Conservation (phyloP, 768 basidiomycete genomes). For the Terana coerulea region DNA sequence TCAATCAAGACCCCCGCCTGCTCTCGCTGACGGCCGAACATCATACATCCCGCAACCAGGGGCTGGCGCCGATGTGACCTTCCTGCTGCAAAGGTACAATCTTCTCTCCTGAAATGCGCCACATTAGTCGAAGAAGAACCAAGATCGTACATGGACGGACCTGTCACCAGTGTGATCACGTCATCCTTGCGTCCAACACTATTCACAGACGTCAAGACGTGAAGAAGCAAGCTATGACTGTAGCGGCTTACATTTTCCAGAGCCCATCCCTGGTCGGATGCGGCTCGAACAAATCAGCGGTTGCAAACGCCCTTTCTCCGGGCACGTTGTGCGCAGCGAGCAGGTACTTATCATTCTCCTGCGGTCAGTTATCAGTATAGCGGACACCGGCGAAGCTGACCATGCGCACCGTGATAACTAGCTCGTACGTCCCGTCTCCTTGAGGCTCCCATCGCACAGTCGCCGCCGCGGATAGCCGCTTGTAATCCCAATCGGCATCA, state of each 20-base stretch:
- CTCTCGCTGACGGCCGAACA: constrained; percentile 38
- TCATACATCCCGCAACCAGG: constrained; percentile 28
- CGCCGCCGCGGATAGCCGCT: constrained; percentile 14
- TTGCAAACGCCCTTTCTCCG: constrained; percentile 15
- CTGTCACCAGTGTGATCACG: constrained; percentile 31
- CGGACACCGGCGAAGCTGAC: neutral
- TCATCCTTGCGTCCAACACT: constrained; percentile 36
- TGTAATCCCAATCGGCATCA: constrained; percentile 27
- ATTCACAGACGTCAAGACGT: constrained; percentile 8
- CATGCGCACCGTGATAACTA: constrained; percentile 33
- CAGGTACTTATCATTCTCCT: constrained; percentile 4
- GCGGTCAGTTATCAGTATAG: neutral
- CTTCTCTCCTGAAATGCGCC: constrained; percentile 30
- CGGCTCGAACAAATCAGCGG: constrained; percentile 15
- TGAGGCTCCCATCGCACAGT: constrained; percentile 35
- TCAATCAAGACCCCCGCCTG: constrained; percentile 37
- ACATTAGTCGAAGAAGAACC: neutral
- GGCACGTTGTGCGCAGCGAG: constrained; percentile 7
- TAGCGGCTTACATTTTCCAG: constrained; percentile 29
- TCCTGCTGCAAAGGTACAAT: constrained; percentile 20
- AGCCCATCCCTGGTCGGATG: constrained; percentile 19
- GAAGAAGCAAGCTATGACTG: constrained; percentile 18
- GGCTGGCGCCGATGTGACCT: constrained; percentile 26
- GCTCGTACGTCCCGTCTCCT: constrained; percentile 32
- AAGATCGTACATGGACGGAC: neutral